Evolutionary conservation across 805 yeast species (phyloP), one percentile per base, ranked within the genome.

Genomic region (Candida morakotiae): DNA sequence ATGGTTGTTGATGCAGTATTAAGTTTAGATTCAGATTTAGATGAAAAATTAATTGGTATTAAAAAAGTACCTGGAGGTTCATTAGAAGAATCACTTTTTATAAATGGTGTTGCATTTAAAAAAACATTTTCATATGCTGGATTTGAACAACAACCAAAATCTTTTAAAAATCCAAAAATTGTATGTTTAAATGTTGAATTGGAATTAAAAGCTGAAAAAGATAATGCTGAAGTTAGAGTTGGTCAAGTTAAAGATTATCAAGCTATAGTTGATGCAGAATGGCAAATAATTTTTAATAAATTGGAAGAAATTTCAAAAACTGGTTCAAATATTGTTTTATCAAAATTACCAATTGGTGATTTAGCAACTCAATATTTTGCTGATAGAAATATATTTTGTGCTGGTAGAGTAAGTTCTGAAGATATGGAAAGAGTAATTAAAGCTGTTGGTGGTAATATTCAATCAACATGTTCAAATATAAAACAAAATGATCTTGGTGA

Each of bases 311-410:
- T 93, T 47, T 82, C 79, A 50, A 73, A 71, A 18, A 74, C 95
- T 3, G 98, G 98, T 18, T 96, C 96, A 23, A 81, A 87, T 55
- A 87, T 93, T 39, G 96, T 93, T 28, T 75, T 93, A 43, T 89
- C 97, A 13, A 88, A 88, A 59, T 72, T 93, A 52, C 98, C 98
- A 39, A 93, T 93, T 56, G 98, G 98, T 46, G 98, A 93, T 64
- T 74, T 93, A 58, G 98, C 98, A n/a, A 93, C 98, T 7, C 98
- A 93, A 67, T 93, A 75, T 64, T 93, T 93, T 62, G 98, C 98
- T 24, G 98, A 93, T 62, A 75, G 98, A 58, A 78, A 85, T 56
- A 83, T 93, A 36, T 93, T 93, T 67, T 93, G 98, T 69, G 98
- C 98, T 10, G 98, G 98, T 42, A 77, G 98, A 60, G 96, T 93